phyloP scores from a whole-genome alignment of 768 basidiomycete genomes.

The Termitomyces sp. region DNA sequence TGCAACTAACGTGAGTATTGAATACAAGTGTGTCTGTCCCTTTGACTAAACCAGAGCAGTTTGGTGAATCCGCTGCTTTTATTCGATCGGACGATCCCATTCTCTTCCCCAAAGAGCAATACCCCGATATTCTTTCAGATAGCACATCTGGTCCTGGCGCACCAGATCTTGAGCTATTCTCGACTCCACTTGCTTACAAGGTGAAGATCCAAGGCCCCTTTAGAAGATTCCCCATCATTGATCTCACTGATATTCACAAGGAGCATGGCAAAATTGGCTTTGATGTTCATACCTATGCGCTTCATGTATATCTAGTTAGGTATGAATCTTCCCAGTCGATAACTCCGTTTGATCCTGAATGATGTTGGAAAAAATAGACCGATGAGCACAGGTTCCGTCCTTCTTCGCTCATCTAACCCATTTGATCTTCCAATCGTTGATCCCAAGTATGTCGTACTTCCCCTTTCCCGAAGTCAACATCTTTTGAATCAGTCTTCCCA shows the following conservation, averaged over 20 bases:
- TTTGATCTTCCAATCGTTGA: slow-evolving; percentile 31
- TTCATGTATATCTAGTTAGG: slow-evolving; percentile 33
- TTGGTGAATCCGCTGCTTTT: slow-evolving; percentile 48
- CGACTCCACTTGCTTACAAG: slow-evolving; percentile 34
- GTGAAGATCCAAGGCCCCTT: slow-evolving; percentile 10
- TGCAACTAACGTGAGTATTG: slow-evolving; percentile 41
- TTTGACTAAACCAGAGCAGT: slow-evolving; percentile 25
- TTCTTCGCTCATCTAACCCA: slow-evolving; percentile 29
- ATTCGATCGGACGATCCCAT: slow-evolving; percentile 40
- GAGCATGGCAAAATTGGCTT: slow-evolving; percentile 31
- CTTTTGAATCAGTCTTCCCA: slow-evolving; percentile 6
- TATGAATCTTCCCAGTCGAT: slow-evolving; percentile 6
- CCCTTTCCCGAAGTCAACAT: neutral
- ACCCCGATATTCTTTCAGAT: slow-evolving; percentile 25
- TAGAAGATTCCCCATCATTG: neutral
- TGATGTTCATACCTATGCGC: slow-evolving; percentile 30
- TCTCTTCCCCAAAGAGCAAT: slow-evolving; percentile 35
- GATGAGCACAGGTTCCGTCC: slow-evolving; percentile 29
- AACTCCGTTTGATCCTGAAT: neutral
- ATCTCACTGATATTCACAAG: slow-evolving; percentile 10
- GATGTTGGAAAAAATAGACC: slow-evolving; percentile 20
- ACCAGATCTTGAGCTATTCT: slow-evolving; percentile 39
- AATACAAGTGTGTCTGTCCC: neutral
- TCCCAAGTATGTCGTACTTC: slow-evolving; percentile 26
- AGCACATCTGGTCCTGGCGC: slow-evolving; percentile 31